phyloP scores from a whole-genome alignment of 495 filamentous ascomycete species.

The Echria macrotheca region DNA sequence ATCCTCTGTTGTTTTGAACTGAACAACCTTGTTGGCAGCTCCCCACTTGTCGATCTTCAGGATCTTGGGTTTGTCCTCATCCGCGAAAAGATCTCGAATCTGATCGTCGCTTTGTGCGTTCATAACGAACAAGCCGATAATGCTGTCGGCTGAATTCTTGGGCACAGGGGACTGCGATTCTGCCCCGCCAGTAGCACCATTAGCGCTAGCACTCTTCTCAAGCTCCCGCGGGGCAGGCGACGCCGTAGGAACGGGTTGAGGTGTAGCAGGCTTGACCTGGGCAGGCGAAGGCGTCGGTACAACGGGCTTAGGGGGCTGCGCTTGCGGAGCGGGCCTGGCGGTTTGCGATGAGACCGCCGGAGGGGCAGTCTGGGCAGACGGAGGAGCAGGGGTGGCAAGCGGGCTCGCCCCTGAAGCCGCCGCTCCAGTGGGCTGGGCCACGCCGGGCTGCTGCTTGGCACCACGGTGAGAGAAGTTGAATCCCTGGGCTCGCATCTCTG shows the following conservation, averaged over 20 bases:
- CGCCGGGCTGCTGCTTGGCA: slow-evolving; percentile 45
- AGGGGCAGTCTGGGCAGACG: slow-evolving; percentile 31
- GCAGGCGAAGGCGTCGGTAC: slow-evolving; percentile 33
- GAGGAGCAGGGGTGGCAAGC: slow-evolving; percentile 26
- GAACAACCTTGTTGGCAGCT: slow-evolving; percentile 70
- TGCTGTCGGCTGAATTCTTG: slow-evolving; percentile 39
- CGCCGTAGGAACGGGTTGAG: slow-evolving; percentile 32
- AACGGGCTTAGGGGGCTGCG: slow-evolving; percentile 34
- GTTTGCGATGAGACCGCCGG: slow-evolving; percentile 27
- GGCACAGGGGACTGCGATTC: slow-evolving; percentile 41
- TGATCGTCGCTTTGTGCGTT: slow-evolving; percentile 72
- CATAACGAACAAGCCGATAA: slow-evolving; percentile 78
- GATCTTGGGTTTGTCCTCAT: slow-evolving; percentile 78
- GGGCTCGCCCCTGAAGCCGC: slow-evolving; percentile 31
- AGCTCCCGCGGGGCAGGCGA: slow-evolving; percentile 41
- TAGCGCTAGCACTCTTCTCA: slow-evolving; percentile 43
- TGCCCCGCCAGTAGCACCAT: slow-evolving; percentile 47
- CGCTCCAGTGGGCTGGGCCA: slow-evolving; percentile 30
- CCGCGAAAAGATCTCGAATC: slow-evolving; percentile 68
- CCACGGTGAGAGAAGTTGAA: slow-evolving; percentile 98
- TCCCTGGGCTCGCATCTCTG: slow-evolving; percentile 96
- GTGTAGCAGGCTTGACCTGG: slow-evolving; percentile 52
- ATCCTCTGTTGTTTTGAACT: slow-evolving; percentile 71
- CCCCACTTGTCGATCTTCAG: slow-evolving; percentile 70
- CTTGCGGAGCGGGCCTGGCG: slow-evolving; percentile 20